Evolutionary conservation across 2,329 filamentous ascomycete species (phyloP).

Genomic region (Colletotrichum magnum): DNA sequence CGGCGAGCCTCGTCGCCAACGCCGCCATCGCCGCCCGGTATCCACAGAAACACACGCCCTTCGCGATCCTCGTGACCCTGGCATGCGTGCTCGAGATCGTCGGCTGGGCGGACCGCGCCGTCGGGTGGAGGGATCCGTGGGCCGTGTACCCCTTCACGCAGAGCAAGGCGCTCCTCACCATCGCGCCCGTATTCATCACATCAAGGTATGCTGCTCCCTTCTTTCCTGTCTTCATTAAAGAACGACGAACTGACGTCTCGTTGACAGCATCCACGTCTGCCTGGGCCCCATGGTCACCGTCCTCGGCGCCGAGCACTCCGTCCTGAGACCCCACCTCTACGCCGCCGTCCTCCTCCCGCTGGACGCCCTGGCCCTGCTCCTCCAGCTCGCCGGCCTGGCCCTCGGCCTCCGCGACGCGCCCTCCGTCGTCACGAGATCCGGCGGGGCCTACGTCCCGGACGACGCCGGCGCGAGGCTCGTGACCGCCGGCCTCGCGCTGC

Average conservation of each 20-base stretch:
- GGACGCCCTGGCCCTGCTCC: constrained; percentile 45
- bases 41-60: constrained; percentile 33
- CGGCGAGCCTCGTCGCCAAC: constrained; percentile 41
- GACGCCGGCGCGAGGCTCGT: constrained; percentile 45
- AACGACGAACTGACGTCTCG: not conserved
- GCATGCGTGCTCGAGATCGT: constrained; percentile 46
- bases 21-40: constrained; percentile 37
- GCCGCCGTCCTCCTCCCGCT: constrained; percentile 45
- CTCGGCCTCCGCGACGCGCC: constrained; percentile 45
- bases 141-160: constrained; percentile 44
- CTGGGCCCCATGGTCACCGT: constrained; percentile 45
- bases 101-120: constrained; percentile 44
- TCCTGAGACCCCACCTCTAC: constrained; percentile 45
- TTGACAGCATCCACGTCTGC: constrained; percentile 47
- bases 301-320: constrained; percentile 49
- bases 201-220: constrained; percentile 41
- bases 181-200: constrained; percentile 48
- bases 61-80: constrained; percentile 43
- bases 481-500: constrained; percentile 45
- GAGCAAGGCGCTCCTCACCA: constrained; percentile 44
- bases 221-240: not conserved
- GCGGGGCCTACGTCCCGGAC: constrained; percentile 9
- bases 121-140: constrained; percentile 45
- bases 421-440: constrained; percentile 6
- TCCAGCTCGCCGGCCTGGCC: constrained; percentile 47